These are phyloP conservation scores for Claviceps lovelessii DNA, from an alignment of 2,329 filamentous ascomycete species.

Conservation along the genomic window DNA sequence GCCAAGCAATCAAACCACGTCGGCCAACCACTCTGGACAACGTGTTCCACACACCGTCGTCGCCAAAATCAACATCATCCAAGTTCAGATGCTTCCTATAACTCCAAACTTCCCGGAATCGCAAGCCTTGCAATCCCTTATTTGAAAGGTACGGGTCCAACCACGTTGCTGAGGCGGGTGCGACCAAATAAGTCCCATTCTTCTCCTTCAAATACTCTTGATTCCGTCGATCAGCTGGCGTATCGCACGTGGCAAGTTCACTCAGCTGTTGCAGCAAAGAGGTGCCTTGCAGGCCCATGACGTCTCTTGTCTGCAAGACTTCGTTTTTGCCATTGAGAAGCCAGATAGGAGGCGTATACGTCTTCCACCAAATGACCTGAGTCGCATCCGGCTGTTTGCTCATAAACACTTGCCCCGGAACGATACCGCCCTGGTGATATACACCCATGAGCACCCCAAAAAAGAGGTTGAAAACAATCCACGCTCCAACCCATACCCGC, in stretches of 20 bases:
- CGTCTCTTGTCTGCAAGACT: slow-evolving; percentile 53
- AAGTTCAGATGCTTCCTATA: slow-evolving; percentile 56
- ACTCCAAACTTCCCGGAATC: slow-evolving; percentile 57
- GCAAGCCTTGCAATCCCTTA: slow-evolving; percentile 43
- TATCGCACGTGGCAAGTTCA: slow-evolving; percentile 48
- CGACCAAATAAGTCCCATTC: slow-evolving; percentile 55
- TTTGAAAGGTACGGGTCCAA: slow-evolving; percentile 48
- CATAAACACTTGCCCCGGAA: slow-evolving; percentile 62
- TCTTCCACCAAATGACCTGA: slow-evolving; percentile 72
- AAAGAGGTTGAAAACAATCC: slow-evolving; percentile 55
- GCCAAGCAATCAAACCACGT: slow-evolving; percentile 47
- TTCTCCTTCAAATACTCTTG: slow-evolving; percentile 44
- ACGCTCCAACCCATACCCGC: slow-evolving; percentile 43
- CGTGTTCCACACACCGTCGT: slow-evolving; percentile 62
- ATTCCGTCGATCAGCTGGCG: slow-evolving; percentile 39
- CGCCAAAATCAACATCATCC: slow-evolving; percentile 66
- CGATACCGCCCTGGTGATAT: slow-evolving; percentile 67
- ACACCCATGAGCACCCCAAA: slow-evolving; percentile 63
- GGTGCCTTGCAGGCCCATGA: slow-evolving; percentile 56
- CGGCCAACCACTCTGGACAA: slow-evolving; percentile 51
- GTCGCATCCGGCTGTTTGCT: slow-evolving; percentile 55
- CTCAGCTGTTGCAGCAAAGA: slow-evolving; percentile 44
- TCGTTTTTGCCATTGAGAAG: slow-evolving; percentile 63
- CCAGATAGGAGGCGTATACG: slow-evolving; percentile 70
- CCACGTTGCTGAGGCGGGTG: slow-evolving; percentile 57